Base-by-base conservation (phyloP, 495 filamentous ascomycete genomes). In the Tuber magnatum region DNA sequence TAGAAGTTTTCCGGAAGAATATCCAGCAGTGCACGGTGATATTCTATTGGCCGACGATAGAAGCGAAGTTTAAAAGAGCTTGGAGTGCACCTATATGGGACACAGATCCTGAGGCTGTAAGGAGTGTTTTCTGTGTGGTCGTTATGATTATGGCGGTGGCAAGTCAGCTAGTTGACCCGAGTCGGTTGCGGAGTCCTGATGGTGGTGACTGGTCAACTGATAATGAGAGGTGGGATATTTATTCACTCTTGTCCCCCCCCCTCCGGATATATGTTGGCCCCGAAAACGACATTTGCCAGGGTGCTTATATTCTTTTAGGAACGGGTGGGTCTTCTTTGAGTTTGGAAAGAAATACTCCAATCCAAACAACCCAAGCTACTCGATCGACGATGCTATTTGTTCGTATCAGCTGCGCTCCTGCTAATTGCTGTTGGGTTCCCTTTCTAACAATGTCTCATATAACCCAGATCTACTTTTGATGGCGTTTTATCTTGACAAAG, bases 311-410 rank as follows among this genome's bases (percentile, higher is more conserved):
- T 20, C 40, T n/a, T 38, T 68, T n/a, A 82, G 81, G 32, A 80
- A 83, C 35, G 81, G 81, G 9, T 81, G 81, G 81, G 77, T 81
- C 74, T 82, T 79, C 51, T 82, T 83, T 44, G 78, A 81, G 24
- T 65, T 79, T 32, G 81, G 74, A 32, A 78, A 75, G 14, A 78
- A 82, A 38, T 82, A 79, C 72, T 81, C 82, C 32, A 77, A 82
- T 75, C 42, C 77, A 73, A 81, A 82, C 28, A 78, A 75, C 40
- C 81, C 80, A 40, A 72, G 74, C 48, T 82, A 82, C 65, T 72
- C 80, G 20, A 75, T 82, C 18, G 81, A 82, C 51, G 81, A 82
- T 68, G 81, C 81, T 41, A 75, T 80, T 75, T 81, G 81, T 78
- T 72, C 32, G 75, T 76, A 72, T 35, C 20, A 48, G 5, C 41